phyloP scores from a whole-genome alignment of 83 land plant genomes.

The Isoetes engelmannii region DNA sequence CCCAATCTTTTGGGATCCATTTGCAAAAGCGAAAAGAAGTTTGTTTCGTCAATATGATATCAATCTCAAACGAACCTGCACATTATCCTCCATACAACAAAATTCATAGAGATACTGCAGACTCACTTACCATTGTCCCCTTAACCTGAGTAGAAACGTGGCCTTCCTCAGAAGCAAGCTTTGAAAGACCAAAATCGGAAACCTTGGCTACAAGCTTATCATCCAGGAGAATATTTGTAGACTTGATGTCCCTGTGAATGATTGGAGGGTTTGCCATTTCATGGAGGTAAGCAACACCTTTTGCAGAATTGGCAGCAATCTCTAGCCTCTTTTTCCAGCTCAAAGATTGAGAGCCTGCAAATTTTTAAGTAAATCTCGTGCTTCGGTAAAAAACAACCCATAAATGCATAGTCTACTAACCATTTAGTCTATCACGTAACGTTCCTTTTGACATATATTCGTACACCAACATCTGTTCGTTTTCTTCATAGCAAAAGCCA shows the following conservation, averaged over 20 bases:
- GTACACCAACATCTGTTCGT: conserved; percentile 50
- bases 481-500: conserved; percentile 51
- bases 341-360: conserved; percentile 24
- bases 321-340: conserved; percentile 40
- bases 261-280: conserved; percentile 53
- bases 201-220: conserved; percentile 68
- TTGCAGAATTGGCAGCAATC: conserved; percentile 17
- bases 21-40: no score
- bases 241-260: conserved; percentile 65
- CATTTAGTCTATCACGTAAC: conserved; percentile 31
- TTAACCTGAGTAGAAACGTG: conserved; percentile 47
- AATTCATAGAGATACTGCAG: neutral
- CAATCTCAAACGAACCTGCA: no score
- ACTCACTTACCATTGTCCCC: conserved; percentile 48
- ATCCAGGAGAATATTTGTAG: conserved; percentile 66
- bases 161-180: conserved; percentile 24
- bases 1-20: no score
- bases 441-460: conserved; percentile 52
- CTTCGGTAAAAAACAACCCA: neutral
- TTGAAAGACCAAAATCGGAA: conserved; percentile 40
- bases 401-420: conserved; percentile 25
- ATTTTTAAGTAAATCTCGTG: no score
- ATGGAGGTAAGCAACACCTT: conserved; percentile 49
- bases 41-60: no score
- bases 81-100: neutral